phyloP scores from a whole-genome alignment of 495 filamentous ascomycete species.

The Apodospora peruviana region DNA sequence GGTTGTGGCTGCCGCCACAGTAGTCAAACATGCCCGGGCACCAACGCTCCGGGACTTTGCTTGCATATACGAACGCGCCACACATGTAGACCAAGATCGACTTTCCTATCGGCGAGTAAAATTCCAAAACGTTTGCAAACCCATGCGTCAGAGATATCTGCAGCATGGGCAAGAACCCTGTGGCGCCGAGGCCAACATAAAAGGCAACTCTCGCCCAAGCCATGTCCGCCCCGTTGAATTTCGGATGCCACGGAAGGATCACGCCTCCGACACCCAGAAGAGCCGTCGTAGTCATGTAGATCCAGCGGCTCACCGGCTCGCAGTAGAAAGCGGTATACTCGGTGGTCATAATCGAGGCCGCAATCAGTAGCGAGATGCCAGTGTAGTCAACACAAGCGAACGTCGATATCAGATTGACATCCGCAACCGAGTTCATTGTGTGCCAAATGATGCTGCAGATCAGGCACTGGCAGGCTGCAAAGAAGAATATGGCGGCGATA shows the following conservation, averaged over 20 bases:
- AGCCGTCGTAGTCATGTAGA: constrained; percentile 79
- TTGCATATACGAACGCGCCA: constrained; percentile 86
- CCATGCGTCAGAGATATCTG: constrained; percentile 77
- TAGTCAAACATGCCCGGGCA: constrained; percentile 91
- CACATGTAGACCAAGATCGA: constrained; percentile 78
- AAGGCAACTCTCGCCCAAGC: constrained; percentile 88
- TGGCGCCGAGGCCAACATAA: constrained; percentile 82
- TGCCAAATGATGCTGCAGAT: constrained; percentile 96
- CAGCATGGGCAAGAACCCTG: constrained; percentile 81
- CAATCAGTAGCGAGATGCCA: constrained; percentile 92
- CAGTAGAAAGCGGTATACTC: constrained; percentile 99
- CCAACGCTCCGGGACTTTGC: constrained; percentile 90
- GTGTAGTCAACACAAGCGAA: constrained; percentile 99
- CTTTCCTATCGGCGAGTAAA: constrained; percentile 87
- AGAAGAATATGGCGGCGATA: constrained; percentile 92
- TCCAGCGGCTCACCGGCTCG: constrained; percentile 80
- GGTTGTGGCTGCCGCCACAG: constrained; percentile 88
- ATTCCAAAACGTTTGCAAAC: constrained; percentile 66
- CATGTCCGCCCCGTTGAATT: constrained; percentile 90
- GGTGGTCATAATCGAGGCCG: constrained; percentile 94
- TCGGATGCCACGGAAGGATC: constrained; percentile 93
- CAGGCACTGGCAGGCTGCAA: constrained; percentile 92
- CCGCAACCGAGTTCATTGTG: constrained; percentile 92
- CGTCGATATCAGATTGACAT: constrained; percentile 82
- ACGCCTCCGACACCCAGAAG: constrained; percentile 79